Evolutionary conservation across 2,329 filamentous ascomycete genomes (phyloP).

Genomic region (Penicillium sp.): DNA sequence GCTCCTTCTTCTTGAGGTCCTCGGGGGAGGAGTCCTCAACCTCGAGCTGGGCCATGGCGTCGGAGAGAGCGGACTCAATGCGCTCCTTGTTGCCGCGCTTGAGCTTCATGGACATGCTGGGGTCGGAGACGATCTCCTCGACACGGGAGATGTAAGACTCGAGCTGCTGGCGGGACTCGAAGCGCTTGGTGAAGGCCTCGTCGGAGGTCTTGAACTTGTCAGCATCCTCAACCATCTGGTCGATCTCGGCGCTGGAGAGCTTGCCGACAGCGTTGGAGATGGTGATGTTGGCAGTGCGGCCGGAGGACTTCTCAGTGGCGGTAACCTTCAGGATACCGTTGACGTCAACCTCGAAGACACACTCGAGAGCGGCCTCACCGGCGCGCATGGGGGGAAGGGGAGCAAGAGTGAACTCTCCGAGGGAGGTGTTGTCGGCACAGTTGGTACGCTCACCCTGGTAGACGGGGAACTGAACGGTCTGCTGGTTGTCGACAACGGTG

Average conservation of each 20-base stretch:
- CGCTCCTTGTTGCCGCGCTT: conserved; percentile 99
- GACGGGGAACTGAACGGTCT: conserved; percentile 86
- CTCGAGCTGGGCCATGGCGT: conserved; percentile 97
- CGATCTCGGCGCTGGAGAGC: conserved; percentile 90
- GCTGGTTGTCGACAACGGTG: conserved; percentile 67
- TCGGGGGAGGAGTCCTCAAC: conserved; percentile 88
- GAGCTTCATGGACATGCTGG: conserved; percentile 91
- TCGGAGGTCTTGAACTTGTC: conserved; percentile 99
- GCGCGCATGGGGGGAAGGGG: conserved; percentile 85
- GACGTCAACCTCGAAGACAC: conserved; percentile 99
- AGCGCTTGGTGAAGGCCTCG: conserved; percentile 98
- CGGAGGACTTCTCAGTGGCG: conserved; percentile 97
- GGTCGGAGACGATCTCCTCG: conserved; percentile 98
- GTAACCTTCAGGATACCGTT: conserved; percentile 99
- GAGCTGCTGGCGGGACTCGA: conserved; percentile 98
- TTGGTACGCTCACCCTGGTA: conserved; percentile 97
- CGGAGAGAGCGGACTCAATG: conserved; percentile 95
- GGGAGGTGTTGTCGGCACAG: conserved; percentile 96
- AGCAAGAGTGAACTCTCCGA: conserved; percentile 95
- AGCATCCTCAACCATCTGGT: conserved; percentile 95
- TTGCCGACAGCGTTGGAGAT: conserved; percentile 99
- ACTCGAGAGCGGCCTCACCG: conserved; percentile 94
- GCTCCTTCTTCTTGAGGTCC: conserved; percentile 99
- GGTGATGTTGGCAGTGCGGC: conserved; percentile 98
- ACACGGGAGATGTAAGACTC: conserved; percentile 98